Conservation (phyloP, 495 filamentous ascomycete genomes). For the Penicillium nucicola region DNA sequence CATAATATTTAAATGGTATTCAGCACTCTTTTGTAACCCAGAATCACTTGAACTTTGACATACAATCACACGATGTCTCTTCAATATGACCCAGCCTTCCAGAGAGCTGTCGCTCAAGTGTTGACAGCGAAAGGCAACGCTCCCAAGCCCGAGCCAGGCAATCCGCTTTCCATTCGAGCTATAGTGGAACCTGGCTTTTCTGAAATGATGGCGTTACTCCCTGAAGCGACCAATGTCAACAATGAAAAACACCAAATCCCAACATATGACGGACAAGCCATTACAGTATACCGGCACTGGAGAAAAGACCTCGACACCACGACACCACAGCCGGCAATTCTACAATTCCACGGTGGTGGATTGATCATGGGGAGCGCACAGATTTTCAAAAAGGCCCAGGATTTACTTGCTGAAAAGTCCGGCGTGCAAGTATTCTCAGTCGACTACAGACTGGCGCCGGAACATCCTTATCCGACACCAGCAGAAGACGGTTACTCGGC, state of each 20-base stretch:
- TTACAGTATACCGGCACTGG: constrained; percentile 10
- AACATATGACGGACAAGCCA: constrained; percentile 13
- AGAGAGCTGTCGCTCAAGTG: constrained; percentile 6
- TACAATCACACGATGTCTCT: constrained; percentile 9
- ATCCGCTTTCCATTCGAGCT: constrained; percentile 5
- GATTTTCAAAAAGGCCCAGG: background rate
- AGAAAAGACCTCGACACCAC: constrained; percentile 1
- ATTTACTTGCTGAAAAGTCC: constrained; percentile 4
- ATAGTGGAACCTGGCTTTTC: background rate
- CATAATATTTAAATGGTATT: too few species aligned
- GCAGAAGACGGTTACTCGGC: constrained; percentile 38
- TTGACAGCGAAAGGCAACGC: background rate
- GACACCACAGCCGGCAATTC: constrained; percentile 9
- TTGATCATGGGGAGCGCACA: constrained; percentile 12
- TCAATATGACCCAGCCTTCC: constrained; percentile 8
- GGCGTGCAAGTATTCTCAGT: constrained; percentile 24
- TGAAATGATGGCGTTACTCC: background rate
- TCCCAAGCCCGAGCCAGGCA: constrained; percentile 2
- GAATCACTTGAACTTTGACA: too few species aligned
- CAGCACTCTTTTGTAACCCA: too few species aligned
- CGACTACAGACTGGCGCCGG: constrained; percentile 36
- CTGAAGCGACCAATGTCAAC: constrained; percentile 11
- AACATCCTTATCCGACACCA: constrained; percentile 29
- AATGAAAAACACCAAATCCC: constrained; percentile 7
- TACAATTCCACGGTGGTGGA: constrained; percentile 24